Evolutionary conservation across 352 stramenopile species (phyloP).

Genomic region (Thalassiosira delicatula): DNA sequence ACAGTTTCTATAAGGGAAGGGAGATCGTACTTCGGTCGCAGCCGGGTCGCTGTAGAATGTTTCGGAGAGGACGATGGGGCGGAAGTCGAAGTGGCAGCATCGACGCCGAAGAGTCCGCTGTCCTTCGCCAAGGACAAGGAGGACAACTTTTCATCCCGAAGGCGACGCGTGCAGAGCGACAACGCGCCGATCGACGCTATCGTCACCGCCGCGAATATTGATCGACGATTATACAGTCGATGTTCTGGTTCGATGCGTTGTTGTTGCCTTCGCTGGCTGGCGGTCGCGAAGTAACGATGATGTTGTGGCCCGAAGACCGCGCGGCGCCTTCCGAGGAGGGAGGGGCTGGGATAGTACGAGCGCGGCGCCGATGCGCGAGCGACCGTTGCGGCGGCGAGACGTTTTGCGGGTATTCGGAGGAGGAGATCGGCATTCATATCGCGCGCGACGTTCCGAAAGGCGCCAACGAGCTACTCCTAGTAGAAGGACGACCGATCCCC

Average conservation of each 20-base stretch:
- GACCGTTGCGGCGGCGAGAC: too few relatives aligned
- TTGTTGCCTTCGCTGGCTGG: background rate
- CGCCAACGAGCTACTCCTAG: too few relatives aligned
- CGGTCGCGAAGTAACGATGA: background rate
- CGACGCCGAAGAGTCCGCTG: constrained; percentile 22
- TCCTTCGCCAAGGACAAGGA: constrained; percentile 35
- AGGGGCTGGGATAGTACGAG: too few relatives aligned
- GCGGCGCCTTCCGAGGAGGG: too few relatives aligned
- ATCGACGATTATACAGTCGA: too few relatives aligned
- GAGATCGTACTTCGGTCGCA: constrained; percentile 25
- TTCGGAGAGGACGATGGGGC: too few relatives aligned
- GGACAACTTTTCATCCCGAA: constrained; percentile 40
- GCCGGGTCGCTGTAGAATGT: too few relatives aligned
- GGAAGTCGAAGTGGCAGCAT: background rate
- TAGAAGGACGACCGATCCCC: too few relatives aligned
- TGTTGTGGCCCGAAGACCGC: background rate
- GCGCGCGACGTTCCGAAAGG: too few relatives aligned
- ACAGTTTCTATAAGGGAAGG: constrained; percentile 44
- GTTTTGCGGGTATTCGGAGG: too few relatives aligned
- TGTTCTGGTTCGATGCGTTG: background rate
- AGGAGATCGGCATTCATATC: too few relatives aligned
- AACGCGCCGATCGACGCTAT: too few relatives aligned
- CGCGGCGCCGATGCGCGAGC: background rate
- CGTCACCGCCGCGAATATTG: constrained; percentile 10
- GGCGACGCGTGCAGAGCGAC: constrained; percentile 37